Conservation (phyloP, 129 eudicot genomes). For the Chrysanthemum lavandulifolium region DNA sequence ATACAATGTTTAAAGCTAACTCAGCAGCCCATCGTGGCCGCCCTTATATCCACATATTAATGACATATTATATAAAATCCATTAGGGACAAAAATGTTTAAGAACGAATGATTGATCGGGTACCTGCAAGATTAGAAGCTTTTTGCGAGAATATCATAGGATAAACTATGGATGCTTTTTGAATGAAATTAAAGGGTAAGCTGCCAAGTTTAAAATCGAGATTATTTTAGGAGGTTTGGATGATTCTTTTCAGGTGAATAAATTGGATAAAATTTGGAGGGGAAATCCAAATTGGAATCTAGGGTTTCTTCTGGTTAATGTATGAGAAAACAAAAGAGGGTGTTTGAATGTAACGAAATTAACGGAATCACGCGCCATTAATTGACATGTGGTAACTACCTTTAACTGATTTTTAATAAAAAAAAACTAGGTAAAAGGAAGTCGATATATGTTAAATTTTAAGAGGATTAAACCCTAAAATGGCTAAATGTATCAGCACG, state of each 20-base stretch:
- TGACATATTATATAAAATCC: too few species aligned
- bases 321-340: constrained; percentile 5
- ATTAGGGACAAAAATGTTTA: too few species aligned
- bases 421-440: too few species aligned
- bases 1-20: too few species aligned
- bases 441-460: too few species aligned
- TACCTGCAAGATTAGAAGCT: constrained; percentile 17
- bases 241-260: constrained; percentile 7
- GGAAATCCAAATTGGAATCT: constrained; percentile 22
- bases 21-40: too few species aligned
- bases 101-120: background rate
- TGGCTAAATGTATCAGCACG: too few species aligned
- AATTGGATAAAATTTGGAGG: background rate
- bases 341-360: constrained; percentile 13
- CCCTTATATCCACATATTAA: too few species aligned
- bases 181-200: background rate
- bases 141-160: background rate
- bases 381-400: background rate
- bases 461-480: too few species aligned
- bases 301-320: constrained; percentile 11
- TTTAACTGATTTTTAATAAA: constrained; percentile 3
- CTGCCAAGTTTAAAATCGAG: constrained; percentile 3
- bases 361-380: constrained; percentile 28
- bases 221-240: constrained; percentile 5
- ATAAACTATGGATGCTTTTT: background rate